Conservation (phyloP, 2,329 filamentous ascomycete genomes). For the Neonectria sp. region DNA sequence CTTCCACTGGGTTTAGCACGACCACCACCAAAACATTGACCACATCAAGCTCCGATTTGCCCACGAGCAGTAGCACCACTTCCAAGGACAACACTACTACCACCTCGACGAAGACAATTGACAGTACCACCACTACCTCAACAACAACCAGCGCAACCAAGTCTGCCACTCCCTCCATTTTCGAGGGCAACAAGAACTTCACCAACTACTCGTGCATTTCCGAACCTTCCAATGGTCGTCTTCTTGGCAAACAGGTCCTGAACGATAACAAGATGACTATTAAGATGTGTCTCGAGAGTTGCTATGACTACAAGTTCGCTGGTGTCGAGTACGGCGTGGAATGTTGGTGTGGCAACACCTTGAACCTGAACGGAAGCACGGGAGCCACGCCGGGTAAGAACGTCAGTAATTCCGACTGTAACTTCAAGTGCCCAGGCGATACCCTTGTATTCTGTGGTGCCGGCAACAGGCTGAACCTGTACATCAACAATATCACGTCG, state of each 20-base stretch:
- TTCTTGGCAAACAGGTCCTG: conserved; percentile 49
- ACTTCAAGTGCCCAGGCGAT: conserved; percentile 54
- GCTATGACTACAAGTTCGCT: conserved; percentile 52
- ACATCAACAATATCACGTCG: conserved; percentile 45
- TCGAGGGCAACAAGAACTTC: conserved; percentile 54
- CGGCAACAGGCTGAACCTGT: conserved; percentile 51
- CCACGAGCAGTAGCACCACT: background rate
- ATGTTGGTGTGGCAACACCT: conserved; percentile 55
- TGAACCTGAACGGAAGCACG: conserved; percentile 48
- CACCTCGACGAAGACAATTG: conserved; percentile 7
- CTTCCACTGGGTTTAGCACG: conserved; percentile 5
- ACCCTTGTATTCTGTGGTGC: conserved; percentile 51
- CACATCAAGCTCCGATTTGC: conserved; percentile 2
- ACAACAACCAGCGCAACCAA: conserved; percentile 34
- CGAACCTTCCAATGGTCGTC: conserved; percentile 52
- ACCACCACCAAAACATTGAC: conserved; percentile 17
- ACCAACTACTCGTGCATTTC: conserved; percentile 55
- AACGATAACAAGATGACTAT: conserved; percentile 54
- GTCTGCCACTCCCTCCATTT: conserved; percentile 44
- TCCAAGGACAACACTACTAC: conserved; percentile 4
- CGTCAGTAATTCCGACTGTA: conserved; percentile 50
- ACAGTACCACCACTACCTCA: background rate
- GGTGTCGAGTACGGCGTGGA: conserved; percentile 57
- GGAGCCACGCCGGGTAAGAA: conserved; percentile 47
- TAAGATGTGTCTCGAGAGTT: conserved; percentile 51